Percentiles rank a stretch among this genome's conserved stretches.
phyloP scores from a whole-genome alignment of 139 green algal genomes.

The Gonium pectorale region DNA sequence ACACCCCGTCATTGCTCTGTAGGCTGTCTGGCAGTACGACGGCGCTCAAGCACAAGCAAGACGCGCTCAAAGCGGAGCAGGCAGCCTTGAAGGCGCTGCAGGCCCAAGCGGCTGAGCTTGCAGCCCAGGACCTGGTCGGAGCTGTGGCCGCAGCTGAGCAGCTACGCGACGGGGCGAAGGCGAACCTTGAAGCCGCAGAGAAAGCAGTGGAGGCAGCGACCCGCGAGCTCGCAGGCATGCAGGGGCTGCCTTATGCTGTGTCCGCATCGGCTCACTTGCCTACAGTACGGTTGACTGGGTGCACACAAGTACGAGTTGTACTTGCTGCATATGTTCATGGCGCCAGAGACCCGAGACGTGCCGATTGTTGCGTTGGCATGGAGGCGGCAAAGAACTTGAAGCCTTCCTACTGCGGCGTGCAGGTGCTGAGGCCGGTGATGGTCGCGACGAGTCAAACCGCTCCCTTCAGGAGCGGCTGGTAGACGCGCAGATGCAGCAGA shows the following conservation, averaged over 20 bases:
- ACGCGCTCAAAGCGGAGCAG: constrained; percentile 70
- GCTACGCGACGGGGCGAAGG: constrained; percentile 53
- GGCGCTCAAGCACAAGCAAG: constrained; percentile 72
- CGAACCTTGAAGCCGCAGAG: constrained; percentile 55
- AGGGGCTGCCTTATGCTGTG: too few relatives aligned
- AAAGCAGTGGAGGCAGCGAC: constrained; percentile 62
- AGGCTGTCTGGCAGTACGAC: constrained; percentile 81
- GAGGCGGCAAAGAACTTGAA: too few relatives aligned
- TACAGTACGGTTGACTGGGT: too few relatives aligned
- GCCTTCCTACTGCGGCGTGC: constrained; percentile 7
- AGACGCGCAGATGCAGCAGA: constrained; percentile 71
- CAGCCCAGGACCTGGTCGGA: constrained; percentile 49
- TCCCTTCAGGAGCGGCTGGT: constrained; percentile 84
- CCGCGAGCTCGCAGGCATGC: constrained; percentile 64
- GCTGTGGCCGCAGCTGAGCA: constrained; percentile 43
- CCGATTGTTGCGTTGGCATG: too few relatives aligned
- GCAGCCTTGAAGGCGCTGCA: constrained; percentile 52
- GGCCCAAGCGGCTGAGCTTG: constrained; percentile 51
- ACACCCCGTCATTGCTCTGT: too few relatives aligned
- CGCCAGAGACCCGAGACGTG: too few relatives aligned
- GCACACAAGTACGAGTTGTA: too few relatives aligned
- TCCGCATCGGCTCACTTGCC: too few relatives aligned
- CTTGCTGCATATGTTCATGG: too few relatives aligned
- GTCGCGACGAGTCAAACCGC: constrained; percentile 83
- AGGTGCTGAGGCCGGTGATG: constrained; percentile 86